These are phyloP conservation scores for Globisporangium heterothallicum DNA, from an alignment of 352 stramenopile species.

Conservation along the genomic window DNA sequence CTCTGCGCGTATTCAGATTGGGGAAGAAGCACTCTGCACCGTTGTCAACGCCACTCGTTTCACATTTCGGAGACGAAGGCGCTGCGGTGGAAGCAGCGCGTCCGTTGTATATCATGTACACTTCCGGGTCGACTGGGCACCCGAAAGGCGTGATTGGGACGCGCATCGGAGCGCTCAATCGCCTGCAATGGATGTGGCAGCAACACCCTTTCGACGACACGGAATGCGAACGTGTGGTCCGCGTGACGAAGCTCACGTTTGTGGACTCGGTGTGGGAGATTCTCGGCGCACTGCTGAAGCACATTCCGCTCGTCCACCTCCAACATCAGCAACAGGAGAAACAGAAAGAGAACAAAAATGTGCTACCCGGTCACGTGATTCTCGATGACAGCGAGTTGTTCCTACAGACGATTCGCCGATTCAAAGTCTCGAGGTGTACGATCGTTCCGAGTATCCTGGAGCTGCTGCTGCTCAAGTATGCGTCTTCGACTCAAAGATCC, in stretches of 20 bases:
- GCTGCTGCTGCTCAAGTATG: slow-evolving; percentile 28
- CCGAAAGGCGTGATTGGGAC: slow-evolving; percentile 47
- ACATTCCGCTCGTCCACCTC: slow-evolving; percentile 40
- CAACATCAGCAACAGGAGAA: neutral
- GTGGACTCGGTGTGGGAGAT: slow-evolving; percentile 53
- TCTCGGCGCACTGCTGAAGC: slow-evolving; percentile 33
- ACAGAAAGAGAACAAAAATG: neutral
- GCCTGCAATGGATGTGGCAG: slow-evolving; percentile 46
- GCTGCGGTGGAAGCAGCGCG: neutral
- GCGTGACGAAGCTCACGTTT: slow-evolving; percentile 32
- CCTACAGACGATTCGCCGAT: slow-evolving; percentile 13
- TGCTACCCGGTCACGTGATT: slow-evolving; percentile 25
- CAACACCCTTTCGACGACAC: slow-evolving; percentile 29
- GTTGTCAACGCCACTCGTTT: neutral
- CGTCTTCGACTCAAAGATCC: too few species aligned
- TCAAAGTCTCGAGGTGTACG: slow-evolving; percentile 37
- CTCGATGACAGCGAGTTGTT: slow-evolving; percentile 30
- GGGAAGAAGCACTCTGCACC: too few species aligned
- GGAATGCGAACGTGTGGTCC: slow-evolving; percentile 27
- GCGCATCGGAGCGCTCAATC: slow-evolving; percentile 27
- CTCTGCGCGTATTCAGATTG: slow-evolving; percentile 23
- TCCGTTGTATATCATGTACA: slow-evolving; percentile 57
- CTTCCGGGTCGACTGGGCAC: slow-evolving; percentile 44
- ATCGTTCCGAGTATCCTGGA: slow-evolving; percentile 46
- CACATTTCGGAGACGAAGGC: neutral